Base-by-base conservation (phyloP, 1,139 yeast species). In the Saccharomyces uvarum region DNA sequence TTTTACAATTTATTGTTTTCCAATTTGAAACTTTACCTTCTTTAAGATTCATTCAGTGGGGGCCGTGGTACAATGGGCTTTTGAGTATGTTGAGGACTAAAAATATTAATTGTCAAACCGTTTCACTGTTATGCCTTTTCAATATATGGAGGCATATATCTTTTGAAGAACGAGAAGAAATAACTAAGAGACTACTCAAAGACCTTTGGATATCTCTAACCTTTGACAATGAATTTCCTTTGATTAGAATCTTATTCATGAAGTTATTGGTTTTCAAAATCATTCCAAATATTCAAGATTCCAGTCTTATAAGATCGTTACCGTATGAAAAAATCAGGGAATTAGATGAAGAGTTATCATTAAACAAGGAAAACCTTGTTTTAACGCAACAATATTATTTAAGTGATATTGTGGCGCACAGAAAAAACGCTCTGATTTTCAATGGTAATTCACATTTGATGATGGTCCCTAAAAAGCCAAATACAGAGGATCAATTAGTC, bases 111-210 rank as follows among this genome's bases (percentile, higher is more conserved):
- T 62, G 62, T 31, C 71, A 67, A 53, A 59, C 59, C 7, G 60
- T 59, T 16, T 63, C 67, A 6, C 50, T 68, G 4, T 47, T 63
- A 2, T 61, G 63, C 27, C 49, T 67, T 7, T 69, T 69, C 53
- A 70, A 68, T 53, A 57, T 59, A 3, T 70, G 73, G 73, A 49
- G 51, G 3, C 53, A 44, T 38, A 53, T 69, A 2, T 63, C 70
- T 0, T 5, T 19, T 1, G 49, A 50, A 3, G 33, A 51, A 8
- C 59, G 54, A 38, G 28, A 42, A 6, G 28, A 33, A 3, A 8
- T 62, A 16, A 51, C 57, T n/a, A 41, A 50, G 2, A 27, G 47
- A 4, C 38, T 63, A n/a, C 11, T 62, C 1, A 49, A 54, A n/a
- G 59, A 59, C 2, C 44, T 57, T 41, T 65, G 68, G 69, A 48